A percentile compares a stretch with the other conserved stretches of the same genome.
Evolutionary conservation across 352 stramenopile genomes (phyloP).

Genomic region (Pythium sukuiense): DNA sequence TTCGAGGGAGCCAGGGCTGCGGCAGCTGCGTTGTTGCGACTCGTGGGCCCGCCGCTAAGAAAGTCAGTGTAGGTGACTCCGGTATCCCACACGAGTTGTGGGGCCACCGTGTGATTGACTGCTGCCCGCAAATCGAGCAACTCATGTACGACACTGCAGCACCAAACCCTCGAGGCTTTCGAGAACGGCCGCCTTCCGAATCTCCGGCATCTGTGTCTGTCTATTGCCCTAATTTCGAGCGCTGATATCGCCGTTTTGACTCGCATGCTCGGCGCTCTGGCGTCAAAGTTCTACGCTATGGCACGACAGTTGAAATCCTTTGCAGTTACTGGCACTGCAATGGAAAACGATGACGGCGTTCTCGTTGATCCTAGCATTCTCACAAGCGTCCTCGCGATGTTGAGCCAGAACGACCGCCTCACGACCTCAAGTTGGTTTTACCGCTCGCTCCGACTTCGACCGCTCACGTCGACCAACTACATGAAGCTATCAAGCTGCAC

Average conservation of each 20-base stretch:
- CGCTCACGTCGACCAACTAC: not conserved
- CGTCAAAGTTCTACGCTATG: not conserved
- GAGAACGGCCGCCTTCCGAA: not conserved
- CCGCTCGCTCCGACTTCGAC: not conserved
- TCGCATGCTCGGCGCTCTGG: not conserved
- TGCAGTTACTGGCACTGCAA: not conserved
- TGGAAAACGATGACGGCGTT: not conserved
- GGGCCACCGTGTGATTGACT: not conserved
- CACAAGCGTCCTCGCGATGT: not conserved
- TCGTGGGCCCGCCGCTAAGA: not conserved
- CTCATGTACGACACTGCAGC: not conserved
- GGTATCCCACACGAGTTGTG: not conserved
- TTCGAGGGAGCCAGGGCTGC: not conserved
- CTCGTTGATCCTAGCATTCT: conserved; percentile 1
- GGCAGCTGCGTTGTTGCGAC: not conserved
- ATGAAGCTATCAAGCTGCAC: not conserved
- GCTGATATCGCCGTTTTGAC: not conserved
- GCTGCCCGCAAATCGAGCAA: not conserved
- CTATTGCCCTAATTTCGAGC: not conserved
- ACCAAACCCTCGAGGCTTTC: not conserved
- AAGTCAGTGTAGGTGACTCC: not conserved
- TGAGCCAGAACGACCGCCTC: not conserved
- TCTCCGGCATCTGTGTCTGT: not conserved
- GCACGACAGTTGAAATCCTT: conserved; percentile 2
- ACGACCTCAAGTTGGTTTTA: not conserved